Evolutionary conservation across 306 rosid genomes (phyloP), one percentile per base, ranked within the genome.

Genomic region (Prunus salicina): DNA sequence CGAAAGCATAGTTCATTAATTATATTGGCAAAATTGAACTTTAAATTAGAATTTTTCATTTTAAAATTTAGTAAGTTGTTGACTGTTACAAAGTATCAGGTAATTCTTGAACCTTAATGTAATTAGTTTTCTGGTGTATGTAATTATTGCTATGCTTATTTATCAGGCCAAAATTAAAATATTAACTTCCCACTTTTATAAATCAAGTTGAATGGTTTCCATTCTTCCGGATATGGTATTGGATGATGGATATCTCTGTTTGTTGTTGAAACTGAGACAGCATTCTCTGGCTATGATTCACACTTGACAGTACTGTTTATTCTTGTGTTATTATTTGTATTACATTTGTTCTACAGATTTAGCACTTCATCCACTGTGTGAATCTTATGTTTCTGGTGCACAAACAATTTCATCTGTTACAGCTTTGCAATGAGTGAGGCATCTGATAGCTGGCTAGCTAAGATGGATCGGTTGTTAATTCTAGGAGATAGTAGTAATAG

Each of bases 391-490:
- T 49, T 67, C 43, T 58, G 55, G 51, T 25, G 18, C 78, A 53
- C 56, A 34, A 78, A 27, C 18, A 15, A 71, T 64, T 30, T 79
- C 56, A 82, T 58, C 41, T 76, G 13, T 74, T 74, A 49, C 89
- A 93, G 98, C 78, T 77, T 61, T 8, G 64, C 91, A 1, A 24
- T 12, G 16, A 46, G 91, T 74, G 79, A 3, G 61, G 91, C 98
- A 56, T 92, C 93, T 65, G 89, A 88, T 12, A 63, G 87, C 83
- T 94, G 93, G 96, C 19, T 76, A 64, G 90, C 97, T 52, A 69
- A 85, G 49, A 90, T 94, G 94, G 98, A 91, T 74, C 86, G 84
- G 7, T 64, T 83, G 13, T 80, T 91, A 47, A 82, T 74, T 0
- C 61, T 89, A 55, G 82, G 85, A 34, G 82, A 80, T 45, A 78